These are phyloP conservation scores for Trichomonas tenax DNA, from an alignment of 208 protist species.

Conservation along the genomic window DNA sequence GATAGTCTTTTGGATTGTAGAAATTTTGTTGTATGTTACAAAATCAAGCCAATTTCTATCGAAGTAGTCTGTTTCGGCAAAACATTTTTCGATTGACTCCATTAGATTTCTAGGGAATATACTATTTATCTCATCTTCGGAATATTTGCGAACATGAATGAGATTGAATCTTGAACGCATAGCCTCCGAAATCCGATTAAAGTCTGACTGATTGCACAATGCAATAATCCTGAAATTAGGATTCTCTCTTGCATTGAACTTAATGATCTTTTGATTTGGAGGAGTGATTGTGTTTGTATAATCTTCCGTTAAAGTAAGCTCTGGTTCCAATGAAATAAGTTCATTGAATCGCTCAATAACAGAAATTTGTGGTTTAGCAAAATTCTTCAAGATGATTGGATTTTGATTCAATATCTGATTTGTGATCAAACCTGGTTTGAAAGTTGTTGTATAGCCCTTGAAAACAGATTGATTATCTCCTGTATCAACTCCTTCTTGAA, in stretches of 20 bases:
- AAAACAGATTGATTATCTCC: not conserved
- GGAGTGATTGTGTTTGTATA: not conserved
- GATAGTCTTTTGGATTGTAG: too few species aligned
- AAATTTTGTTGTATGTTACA: too few species aligned
- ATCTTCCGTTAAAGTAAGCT: not conserved
- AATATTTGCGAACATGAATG: not conserved
- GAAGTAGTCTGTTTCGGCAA: not conserved
- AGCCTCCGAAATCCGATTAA: not conserved
- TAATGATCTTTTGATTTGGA: not conserved
- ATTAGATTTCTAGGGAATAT: not conserved
- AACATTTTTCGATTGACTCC: not conserved
- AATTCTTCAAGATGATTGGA: not conserved
- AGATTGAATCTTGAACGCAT: not conserved
- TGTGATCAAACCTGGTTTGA: not conserved
- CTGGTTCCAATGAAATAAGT: not conserved
- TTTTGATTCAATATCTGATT: not conserved
- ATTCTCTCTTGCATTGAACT: not conserved
- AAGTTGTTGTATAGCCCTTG: not conserved
- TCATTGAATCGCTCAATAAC: slow-evolving; percentile 20
- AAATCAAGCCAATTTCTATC: too few species aligned
- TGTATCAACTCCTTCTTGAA: not conserved
- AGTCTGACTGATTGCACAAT: not conserved
- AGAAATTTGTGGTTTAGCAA: not conserved
- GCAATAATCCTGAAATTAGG: not conserved
- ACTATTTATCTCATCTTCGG: not conserved